A percentile compares a stretch with the other conserved stretches of the same genome.
phyloP scores from a whole-genome alignment of 768 basidiomycete genomes.

The Tylopilus cervinicoccineus region DNA sequence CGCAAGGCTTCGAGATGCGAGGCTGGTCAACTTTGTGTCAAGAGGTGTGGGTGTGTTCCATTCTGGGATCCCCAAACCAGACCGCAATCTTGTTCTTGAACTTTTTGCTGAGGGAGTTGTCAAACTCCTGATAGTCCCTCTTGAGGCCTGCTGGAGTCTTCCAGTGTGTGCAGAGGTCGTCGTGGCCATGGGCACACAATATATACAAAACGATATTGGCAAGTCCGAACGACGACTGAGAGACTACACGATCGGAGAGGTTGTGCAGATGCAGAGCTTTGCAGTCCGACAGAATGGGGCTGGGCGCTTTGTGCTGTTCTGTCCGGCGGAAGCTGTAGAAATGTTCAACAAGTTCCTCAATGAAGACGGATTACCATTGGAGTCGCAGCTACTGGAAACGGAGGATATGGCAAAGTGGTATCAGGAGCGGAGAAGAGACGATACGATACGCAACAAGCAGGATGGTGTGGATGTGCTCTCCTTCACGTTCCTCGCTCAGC shows the following conservation, averaged over 20 bases:
- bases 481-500: constrained; percentile 73
- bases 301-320: constrained; percentile 81
- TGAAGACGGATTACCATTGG: constrained; percentile 79
- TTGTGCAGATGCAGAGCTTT: constrained; percentile 89
- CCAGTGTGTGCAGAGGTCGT: constrained; percentile 80
- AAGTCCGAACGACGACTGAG: constrained; percentile 61
- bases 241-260: constrained; percentile 77
- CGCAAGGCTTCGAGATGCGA: constrained; percentile 53
- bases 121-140: constrained; percentile 75
- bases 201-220: constrained; percentile 47
- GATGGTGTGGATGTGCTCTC: constrained; percentile 73
- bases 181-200: constrained; percentile 92
- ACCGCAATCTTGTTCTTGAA: constrained; percentile 71
- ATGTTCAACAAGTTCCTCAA: constrained; percentile 80
- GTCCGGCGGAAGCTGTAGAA: constrained; percentile 81
- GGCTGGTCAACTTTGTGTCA: constrained; percentile 66
- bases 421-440: constrained; percentile 34
- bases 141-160: constrained; percentile 85
- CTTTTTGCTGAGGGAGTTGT: constrained; percentile 79
- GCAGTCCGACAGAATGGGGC: constrained; percentile 61
- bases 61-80: constrained; percentile 59
- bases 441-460: constrained; percentile 48
- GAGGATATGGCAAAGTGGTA: constrained; percentile 48
- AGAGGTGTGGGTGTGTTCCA: constrained; percentile 90
- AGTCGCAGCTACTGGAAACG: constrained; percentile 67